A percentile compares a stretch with the other conserved stretches of the same genome.
These are phyloP conservation scores for Colletotrichum australisinense DNA, from an alignment of 2,329 filamentous ascomycete genomes.

Conservation along the genomic window DNA sequence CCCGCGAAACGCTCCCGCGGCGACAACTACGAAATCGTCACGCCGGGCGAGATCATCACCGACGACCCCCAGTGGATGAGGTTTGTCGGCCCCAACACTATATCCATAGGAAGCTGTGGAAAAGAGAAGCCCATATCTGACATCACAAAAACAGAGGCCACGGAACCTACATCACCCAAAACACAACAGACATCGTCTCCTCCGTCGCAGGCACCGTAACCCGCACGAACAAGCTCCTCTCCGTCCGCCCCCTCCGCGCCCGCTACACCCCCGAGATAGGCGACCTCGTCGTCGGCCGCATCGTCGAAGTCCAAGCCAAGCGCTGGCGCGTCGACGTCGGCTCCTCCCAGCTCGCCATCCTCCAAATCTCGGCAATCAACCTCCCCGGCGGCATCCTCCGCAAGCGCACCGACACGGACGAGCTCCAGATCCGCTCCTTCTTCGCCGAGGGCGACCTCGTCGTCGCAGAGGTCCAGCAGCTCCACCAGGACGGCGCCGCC, in stretches of 20 bases:
- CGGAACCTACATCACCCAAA: conserved; percentile 81
- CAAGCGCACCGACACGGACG: conserved; percentile 93
- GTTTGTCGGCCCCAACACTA: conserved; percentile 49
- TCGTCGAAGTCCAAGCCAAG: conserved; percentile 92
- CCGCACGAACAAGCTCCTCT: conserved; percentile 97
- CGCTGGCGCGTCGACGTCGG: conserved; percentile 97
- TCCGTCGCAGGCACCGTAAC: conserved; percentile 91
- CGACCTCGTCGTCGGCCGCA: conserved; percentile 92
- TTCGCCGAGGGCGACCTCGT: conserved; percentile 95
- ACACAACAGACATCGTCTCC: conserved; percentile 79
- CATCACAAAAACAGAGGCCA: conserved; percentile 73
- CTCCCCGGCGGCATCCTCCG: conserved; percentile 92
- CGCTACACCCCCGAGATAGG: conserved; percentile 97
- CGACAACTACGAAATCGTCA: conserved; percentile 72
- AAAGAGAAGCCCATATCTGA: background rate
- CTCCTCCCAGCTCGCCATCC: conserved; percentile 83
- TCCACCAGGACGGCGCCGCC: conserved; percentile 88
- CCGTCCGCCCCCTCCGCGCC: conserved; percentile 88
- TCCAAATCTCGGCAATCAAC: conserved; percentile 92
- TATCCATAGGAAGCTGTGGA: too few relatives aligned
- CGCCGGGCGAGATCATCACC: conserved; percentile 89
- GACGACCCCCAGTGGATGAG: conserved; percentile 97
- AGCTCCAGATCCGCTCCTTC: conserved; percentile 96
- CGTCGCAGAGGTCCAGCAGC: conserved; percentile 92
- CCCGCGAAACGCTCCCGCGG: conserved; percentile 51